A percentile compares a stretch with the other conserved stretches of the same genome.
Conservation (phyloP, 2,329 filamentous ascomycete genomes). For the Fusarium praegraminearum region DNA sequence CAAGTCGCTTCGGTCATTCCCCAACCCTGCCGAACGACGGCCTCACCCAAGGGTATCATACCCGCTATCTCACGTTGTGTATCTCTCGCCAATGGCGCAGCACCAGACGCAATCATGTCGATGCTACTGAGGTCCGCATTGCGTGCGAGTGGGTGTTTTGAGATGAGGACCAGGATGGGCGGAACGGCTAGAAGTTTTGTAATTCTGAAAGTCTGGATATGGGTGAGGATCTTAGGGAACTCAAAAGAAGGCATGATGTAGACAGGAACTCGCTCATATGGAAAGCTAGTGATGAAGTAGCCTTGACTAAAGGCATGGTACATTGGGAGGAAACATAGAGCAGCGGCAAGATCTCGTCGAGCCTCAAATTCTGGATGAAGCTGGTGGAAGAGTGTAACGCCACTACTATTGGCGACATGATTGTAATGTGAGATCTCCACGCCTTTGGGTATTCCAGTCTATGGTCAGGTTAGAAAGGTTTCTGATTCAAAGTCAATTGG, state of each 20-base stretch:
- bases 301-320: constrained; percentile 82
- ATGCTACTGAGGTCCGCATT: constrained; percentile 78
- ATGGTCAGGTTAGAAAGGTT: constrained; percentile 7
- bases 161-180: constrained; percentile 78
- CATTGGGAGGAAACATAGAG: constrained; percentile 79
- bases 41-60: constrained; percentile 56
- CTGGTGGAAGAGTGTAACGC: constrained; percentile 61
- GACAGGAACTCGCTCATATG: constrained; percentile 70
- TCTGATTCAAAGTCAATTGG: too few relatives aligned
- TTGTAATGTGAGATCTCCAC: constrained; percentile 84
- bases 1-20: constrained; percentile 90
- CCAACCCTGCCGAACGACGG: constrained; percentile 75
- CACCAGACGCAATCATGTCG: constrained; percentile 70
- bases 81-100: constrained; percentile 74
- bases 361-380: constrained; percentile 63
- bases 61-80: constrained; percentile 61
- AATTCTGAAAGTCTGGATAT: constrained; percentile 76
- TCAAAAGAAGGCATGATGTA: constrained; percentile 86
- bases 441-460: constrained; percentile 84
- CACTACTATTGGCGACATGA: constrained; percentile 77
- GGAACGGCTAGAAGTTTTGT: constrained; percentile 77
- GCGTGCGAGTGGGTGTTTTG: constrained; percentile 75
- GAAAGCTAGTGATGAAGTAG: constrained; percentile 71
- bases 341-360: constrained; percentile 54
- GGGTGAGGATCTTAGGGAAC: constrained; percentile 76